Conservation (phyloP, 2,329 filamentous ascomycete genomes). For the Chaetomium sp. region DNA sequence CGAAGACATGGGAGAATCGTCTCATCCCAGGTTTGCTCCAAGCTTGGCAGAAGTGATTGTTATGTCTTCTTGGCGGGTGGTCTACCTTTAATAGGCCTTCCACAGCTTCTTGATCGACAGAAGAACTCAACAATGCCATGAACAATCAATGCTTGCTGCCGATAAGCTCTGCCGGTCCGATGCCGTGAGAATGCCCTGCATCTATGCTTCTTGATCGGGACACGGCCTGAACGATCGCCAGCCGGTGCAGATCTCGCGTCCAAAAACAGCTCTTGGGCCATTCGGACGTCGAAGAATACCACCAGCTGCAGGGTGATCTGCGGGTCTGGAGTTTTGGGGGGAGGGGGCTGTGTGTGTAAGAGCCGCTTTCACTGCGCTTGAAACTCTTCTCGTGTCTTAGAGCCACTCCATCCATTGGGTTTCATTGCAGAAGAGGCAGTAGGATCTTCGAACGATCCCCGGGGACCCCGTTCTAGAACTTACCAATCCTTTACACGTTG, state of each 20-base stretch:
- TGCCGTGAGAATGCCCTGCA: not conserved
- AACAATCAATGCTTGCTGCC: not conserved
- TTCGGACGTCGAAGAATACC: not conserved
- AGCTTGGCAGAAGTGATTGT: not conserved
- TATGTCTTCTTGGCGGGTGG: not conserved
- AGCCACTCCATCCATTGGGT: too few species aligned
- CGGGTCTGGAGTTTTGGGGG: not conserved
- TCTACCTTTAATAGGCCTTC: conserved; percentile 3
- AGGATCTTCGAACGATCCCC: too few species aligned
- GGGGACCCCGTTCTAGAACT: not conserved
- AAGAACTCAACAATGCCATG: not conserved
- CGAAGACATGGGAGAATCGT: not conserved
- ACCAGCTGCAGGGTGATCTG: not conserved
- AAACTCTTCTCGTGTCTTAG: too few species aligned
- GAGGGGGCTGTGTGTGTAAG: conserved; percentile 10
- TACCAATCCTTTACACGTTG: too few species aligned
- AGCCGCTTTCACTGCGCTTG: not conserved
- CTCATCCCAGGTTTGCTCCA: not conserved
- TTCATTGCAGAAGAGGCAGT: too few species aligned
- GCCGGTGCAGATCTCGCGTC: conserved; percentile 1
- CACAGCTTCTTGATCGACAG: conserved; percentile 5
- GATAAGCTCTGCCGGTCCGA: not conserved
- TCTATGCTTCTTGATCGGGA: not conserved
- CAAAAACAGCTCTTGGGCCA: not conserved
- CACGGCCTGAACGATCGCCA: conserved; percentile 2